Evolutionary conservation across 2,329 filamentous ascomycete genomes (phyloP).

Genomic region (Aphanocladium album): DNA sequence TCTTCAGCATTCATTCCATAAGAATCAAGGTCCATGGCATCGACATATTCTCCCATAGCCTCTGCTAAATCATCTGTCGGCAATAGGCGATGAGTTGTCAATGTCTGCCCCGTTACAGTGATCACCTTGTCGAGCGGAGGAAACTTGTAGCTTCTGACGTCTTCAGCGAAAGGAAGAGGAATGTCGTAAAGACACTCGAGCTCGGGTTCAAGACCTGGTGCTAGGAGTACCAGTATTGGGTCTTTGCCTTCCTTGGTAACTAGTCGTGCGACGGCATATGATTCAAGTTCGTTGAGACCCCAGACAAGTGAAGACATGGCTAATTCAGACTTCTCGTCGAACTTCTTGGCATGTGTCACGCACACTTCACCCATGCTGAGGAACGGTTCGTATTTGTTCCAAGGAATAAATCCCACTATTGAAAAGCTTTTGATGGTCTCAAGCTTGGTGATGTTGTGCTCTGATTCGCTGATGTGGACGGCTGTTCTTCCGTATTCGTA

Average conservation of each 20-base stretch:
- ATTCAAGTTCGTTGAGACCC: conserved; percentile 77
- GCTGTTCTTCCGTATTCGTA: conserved; percentile 91
- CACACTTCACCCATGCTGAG: conserved; percentile 78
- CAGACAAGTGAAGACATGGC: conserved; percentile 87
- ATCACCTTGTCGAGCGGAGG: conserved; percentile 83
- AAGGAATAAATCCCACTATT: conserved; percentile 80
- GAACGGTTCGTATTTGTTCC: conserved; percentile 74
- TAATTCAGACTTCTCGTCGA: conserved; percentile 75
- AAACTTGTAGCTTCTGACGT: conserved; percentile 85
- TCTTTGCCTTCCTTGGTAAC: conserved; percentile 80
- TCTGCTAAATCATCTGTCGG: conserved; percentile 68
- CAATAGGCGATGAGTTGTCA: conserved; percentile 79
- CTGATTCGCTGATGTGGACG: conserved; percentile 81
- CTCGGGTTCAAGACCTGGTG: conserved; percentile 71
- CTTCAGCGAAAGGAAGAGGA: conserved; percentile 88
- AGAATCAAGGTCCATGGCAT: conserved; percentile 80
- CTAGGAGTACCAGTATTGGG: conserved; percentile 71
- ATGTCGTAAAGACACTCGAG: conserved; percentile 86
- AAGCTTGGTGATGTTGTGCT: conserved; percentile 83
- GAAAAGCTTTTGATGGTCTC: conserved; percentile 71
- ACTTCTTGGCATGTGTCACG: conserved; percentile 70
- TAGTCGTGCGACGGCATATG: conserved; percentile 79
- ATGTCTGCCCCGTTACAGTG: conserved; percentile 74
- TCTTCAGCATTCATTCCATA: conserved; percentile 71
- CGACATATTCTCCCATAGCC: conserved; percentile 88